Percentiles rank a stretch among this genome's conserved stretches.
Conservation (phyloP, 352 stramenopile species). For the Globisporangium heterothallicum region DNA sequence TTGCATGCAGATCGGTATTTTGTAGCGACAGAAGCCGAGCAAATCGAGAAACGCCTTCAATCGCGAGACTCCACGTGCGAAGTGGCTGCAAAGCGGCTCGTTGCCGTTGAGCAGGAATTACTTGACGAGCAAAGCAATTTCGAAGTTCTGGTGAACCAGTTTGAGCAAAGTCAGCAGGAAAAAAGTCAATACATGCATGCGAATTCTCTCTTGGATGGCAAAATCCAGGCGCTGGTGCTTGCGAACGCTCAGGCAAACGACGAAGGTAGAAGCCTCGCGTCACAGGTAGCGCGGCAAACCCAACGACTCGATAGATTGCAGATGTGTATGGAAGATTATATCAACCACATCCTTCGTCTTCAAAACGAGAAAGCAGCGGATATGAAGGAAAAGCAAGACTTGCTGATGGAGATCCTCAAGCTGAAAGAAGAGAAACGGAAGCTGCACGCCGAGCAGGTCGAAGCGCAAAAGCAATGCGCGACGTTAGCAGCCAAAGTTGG, state of each 20-base stretch:
- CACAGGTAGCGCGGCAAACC: not conserved
- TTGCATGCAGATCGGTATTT: conserved; percentile 51
- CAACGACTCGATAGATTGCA: not conserved
- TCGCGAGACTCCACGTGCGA: conserved; percentile 24
- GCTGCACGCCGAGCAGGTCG: conserved; percentile 25
- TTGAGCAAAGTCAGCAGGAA: conserved; percentile 41
- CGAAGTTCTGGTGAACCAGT: conserved; percentile 48
- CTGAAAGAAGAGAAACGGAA: conserved; percentile 40
- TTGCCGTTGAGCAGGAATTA: conserved; percentile 55
- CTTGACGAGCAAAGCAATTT: conserved; percentile 71
- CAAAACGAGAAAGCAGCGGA: conserved; percentile 20
- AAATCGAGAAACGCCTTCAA: conserved; percentile 20
- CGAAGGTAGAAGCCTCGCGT: not conserved
- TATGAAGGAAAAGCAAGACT: conserved; percentile 34
- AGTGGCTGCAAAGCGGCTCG: conserved; percentile 47
- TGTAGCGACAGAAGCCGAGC: conserved; percentile 13
- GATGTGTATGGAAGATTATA: not conserved
- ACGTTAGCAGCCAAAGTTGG: conserved; percentile 30
- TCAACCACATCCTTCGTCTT: not conserved
- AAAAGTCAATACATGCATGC: conserved; percentile 3
- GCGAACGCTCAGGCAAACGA: not conserved
- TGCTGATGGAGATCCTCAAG: conserved; percentile 41
- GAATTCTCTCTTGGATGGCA: not conserved
- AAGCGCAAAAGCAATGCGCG: conserved; percentile 17
- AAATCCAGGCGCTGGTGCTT: not conserved